phyloP scores from a whole-genome alignment of 2,329 filamentous ascomycete species.

The Calonectria hongkongensis region DNA sequence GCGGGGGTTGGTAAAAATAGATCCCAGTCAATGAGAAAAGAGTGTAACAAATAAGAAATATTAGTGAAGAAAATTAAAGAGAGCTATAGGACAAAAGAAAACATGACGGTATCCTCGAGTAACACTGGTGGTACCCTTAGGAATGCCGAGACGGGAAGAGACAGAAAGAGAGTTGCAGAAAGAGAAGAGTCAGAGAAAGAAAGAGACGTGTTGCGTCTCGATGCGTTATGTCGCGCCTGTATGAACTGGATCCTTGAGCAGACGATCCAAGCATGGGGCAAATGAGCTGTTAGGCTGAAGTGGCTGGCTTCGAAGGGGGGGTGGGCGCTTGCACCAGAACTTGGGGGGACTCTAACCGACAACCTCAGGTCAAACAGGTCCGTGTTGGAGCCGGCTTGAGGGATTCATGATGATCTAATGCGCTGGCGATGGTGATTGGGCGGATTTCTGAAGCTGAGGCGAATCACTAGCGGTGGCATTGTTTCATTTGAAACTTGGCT shows the following conservation, averaged over 20 bases:
- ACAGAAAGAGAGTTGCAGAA: conserved; percentile 41
- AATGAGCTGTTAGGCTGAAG: not conserved
- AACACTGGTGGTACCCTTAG: conserved; percentile 41
- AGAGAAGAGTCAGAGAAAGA: conserved; percentile 43
- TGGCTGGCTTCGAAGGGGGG: not conserved
- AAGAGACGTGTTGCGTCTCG: conserved; percentile 34
- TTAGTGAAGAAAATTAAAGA: conserved; percentile 54
- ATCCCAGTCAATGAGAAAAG: conserved; percentile 53
- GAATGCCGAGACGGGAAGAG: conserved; percentile 32
- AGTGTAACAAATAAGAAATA: conserved; percentile 54
- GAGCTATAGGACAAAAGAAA: conserved; percentile 38
- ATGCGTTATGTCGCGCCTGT: conserved; percentile 19
- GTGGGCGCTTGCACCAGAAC: conserved; percentile 38
- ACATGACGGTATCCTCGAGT: conserved; percentile 41
- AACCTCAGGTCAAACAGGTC: conserved; percentile 53
- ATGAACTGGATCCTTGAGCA: conserved; percentile 32
- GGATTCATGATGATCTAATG: conserved; percentile 42
- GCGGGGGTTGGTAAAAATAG: conserved; percentile 3
- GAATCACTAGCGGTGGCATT: conserved; percentile 48
- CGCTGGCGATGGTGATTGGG: conserved; percentile 50
- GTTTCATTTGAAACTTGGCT: conserved; percentile 69
- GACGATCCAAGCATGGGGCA: conserved; percentile 29
- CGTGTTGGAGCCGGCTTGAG: conserved; percentile 51
- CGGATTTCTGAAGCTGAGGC: conserved; percentile 37
- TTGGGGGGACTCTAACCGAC: conserved; percentile 47